Conservation (phyloP, 2,329 filamentous ascomycete genomes). For the Phialophora chinensis region DNA sequence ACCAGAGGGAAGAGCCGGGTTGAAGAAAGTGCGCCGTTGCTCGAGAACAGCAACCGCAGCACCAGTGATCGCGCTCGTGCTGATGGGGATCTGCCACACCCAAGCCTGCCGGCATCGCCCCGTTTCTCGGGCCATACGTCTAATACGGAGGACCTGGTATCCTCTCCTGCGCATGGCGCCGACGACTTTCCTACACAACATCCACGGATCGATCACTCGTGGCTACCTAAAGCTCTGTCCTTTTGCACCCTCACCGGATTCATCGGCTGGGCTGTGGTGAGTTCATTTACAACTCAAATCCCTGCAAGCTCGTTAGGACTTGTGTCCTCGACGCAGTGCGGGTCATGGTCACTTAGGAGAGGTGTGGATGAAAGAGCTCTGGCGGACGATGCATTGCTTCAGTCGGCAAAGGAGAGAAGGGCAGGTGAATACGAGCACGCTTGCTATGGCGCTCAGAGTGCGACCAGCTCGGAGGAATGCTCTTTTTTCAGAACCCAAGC, state of each 20-base stretch:
- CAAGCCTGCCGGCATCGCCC: neutral
- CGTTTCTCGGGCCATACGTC: neutral
- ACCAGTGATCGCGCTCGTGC: neutral
- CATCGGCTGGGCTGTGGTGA: neutral
- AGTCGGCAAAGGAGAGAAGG: constrained; percentile 23
- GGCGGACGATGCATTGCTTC: constrained; percentile 6
- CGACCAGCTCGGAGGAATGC: constrained; percentile 6
- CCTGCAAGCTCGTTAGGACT: neutral
- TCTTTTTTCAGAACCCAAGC: constrained; percentile 5
- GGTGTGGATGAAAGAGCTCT: neutral
- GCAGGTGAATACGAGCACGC: constrained; percentile 18
- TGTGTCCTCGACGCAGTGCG: neutral
- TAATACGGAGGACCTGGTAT: neutral
- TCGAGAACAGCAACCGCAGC: neutral
- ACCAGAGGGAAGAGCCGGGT: neutral
- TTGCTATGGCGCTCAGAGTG: constrained; percentile 11
- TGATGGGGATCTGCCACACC: neutral
- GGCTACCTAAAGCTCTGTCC: neutral
- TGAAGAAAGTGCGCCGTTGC: neutral
- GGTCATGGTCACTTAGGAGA: neutral
- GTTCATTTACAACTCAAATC: neutral
- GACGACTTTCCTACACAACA: neutral
- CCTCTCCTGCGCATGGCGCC: neutral
- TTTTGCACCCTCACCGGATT: neutral
- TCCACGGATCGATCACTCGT: neutral